phyloP scores from a whole-genome alignment of 148 eudicot genomes.

The Vaccinium myrtillus region DNA sequence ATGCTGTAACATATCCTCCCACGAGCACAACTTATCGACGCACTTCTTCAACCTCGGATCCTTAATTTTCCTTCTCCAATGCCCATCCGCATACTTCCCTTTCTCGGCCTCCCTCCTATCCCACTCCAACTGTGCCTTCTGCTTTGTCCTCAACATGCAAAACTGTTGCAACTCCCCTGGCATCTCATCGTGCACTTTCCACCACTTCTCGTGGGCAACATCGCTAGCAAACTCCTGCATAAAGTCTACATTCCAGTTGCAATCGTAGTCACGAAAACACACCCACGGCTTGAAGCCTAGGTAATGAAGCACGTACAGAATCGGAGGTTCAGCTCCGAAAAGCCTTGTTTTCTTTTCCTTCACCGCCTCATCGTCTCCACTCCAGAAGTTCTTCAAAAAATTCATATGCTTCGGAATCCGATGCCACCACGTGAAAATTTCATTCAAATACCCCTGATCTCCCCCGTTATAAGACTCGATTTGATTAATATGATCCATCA shows the following conservation, averaged over 20 bases:
- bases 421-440: slow-evolving; percentile 90
- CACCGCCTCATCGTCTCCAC: slow-evolving; percentile 59
- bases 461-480: slow-evolving; percentile 87
- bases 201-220: slow-evolving; percentile 69
- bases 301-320: slow-evolving; percentile 69
- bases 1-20: slow-evolving; percentile 69
- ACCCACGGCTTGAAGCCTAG: slow-evolving; percentile 81
- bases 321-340: slow-evolving; percentile 74
- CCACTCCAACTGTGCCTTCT: slow-evolving; percentile 75
- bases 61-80: slow-evolving; percentile 52
- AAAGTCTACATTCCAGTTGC: slow-evolving; percentile 68
- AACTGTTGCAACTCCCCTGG: slow-evolving; percentile 54
- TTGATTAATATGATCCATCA: slow-evolving; percentile 70
- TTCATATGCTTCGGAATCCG: slow-evolving; percentile 74
- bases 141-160: slow-evolving; percentile 50
- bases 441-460: slow-evolving; percentile 83
- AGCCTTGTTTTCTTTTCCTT: slow-evolving; percentile 50
- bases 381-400: slow-evolving; percentile 72
- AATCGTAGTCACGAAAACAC: slow-evolving; percentile 72
- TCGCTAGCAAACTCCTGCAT: slow-evolving; percentile 76
- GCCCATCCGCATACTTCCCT: slow-evolving; percentile 54
- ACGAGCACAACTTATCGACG: slow-evolving; percentile 55
- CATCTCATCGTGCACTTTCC: slow-evolving; percentile 80
- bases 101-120: slow-evolving; percentile 61
- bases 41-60: slow-evolving; percentile 57